Conservation (phyloP, 2,329 filamentous ascomycete species). For the Fusarium liriodendri region DNA sequence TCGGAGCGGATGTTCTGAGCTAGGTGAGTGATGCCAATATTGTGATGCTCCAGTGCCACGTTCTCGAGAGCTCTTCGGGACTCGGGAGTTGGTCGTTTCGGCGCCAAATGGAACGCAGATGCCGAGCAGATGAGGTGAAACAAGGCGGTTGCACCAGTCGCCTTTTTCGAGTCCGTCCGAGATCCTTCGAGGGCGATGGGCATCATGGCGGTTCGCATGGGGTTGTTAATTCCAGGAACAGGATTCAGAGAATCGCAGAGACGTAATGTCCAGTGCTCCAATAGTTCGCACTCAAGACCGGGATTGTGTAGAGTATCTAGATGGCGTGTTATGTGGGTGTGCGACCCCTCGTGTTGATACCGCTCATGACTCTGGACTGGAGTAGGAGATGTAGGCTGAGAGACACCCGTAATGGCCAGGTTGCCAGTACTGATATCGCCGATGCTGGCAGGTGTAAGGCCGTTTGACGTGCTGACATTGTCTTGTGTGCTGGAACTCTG, state of each 20-base stretch:
- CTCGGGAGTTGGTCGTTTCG: conserved; percentile 18
- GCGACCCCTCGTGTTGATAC: neutral
- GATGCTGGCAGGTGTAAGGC: conserved; percentile 1
- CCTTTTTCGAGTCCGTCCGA: conserved; percentile 30
- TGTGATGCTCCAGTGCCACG: conserved; percentile 40
- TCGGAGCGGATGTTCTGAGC: conserved; percentile 41
- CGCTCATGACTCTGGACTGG: neutral
- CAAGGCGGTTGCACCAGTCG: conserved; percentile 34
- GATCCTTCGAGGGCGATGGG: conserved; percentile 40
- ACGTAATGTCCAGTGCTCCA: conserved; percentile 38
- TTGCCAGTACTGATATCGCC: neutral
- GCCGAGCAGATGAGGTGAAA: conserved; percentile 43
- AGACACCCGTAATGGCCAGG: neutral
- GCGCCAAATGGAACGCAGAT: conserved; percentile 37
- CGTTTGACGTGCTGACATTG: neutral
- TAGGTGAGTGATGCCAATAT: conserved; percentile 39
- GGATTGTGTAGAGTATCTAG: conserved; percentile 36
- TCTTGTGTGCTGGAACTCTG: neutral
- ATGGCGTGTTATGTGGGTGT: conserved; percentile 14
- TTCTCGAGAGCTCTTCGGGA: conserved; percentile 31
- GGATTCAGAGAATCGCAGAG: conserved; percentile 40
- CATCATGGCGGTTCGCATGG: conserved; percentile 38
- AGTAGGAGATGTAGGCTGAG: neutral
- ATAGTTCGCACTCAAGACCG: conserved; percentile 31
- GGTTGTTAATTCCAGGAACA: conserved; percentile 35